phyloP scores from a whole-genome alignment of 2,329 filamentous ascomycete genomes.

The Fusarium robinianum region DNA sequence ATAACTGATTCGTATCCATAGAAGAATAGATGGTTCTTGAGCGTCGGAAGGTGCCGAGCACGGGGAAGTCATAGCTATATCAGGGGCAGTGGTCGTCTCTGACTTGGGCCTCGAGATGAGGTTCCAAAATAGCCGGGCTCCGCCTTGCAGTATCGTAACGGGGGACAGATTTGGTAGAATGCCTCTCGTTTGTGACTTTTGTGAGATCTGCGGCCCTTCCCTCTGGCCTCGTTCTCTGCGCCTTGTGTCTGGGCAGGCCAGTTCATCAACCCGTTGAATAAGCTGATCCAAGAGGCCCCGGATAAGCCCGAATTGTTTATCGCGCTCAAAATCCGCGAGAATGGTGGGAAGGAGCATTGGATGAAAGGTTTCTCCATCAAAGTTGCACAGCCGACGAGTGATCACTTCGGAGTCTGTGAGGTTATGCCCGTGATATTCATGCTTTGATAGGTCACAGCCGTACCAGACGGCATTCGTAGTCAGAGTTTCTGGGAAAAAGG shows the following conservation, averaged over 20 bases:
- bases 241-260: neutral
- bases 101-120: neutral
- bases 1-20: constrained; percentile 29
- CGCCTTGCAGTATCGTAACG: no score
- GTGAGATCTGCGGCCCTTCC: neutral
- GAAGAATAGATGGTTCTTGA: neutral
- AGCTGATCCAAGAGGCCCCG: neutral
- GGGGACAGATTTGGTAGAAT: no score
- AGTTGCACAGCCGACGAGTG: constrained; percentile 6
- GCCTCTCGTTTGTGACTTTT: no score
- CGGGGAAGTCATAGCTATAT: no score
- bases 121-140: neutral
- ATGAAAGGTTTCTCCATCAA: constrained; percentile 12
- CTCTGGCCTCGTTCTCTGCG: neutral
- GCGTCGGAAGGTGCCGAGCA: no score
- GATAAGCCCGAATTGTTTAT: constrained; percentile 17
- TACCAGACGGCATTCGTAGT: constrained; percentile 17
- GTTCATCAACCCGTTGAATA: neutral
- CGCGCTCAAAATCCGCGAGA: constrained; percentile 24
- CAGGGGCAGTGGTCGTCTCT: neutral
- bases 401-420: constrained; percentile 2
- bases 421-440: neutral
- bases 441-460: constrained; percentile 11
- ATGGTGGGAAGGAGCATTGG: constrained; percentile 23
- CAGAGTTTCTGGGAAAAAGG: constrained; percentile 14